Conservation (phyloP, 805 yeast genomes). For the Priceomyces haplophilus region DNA sequence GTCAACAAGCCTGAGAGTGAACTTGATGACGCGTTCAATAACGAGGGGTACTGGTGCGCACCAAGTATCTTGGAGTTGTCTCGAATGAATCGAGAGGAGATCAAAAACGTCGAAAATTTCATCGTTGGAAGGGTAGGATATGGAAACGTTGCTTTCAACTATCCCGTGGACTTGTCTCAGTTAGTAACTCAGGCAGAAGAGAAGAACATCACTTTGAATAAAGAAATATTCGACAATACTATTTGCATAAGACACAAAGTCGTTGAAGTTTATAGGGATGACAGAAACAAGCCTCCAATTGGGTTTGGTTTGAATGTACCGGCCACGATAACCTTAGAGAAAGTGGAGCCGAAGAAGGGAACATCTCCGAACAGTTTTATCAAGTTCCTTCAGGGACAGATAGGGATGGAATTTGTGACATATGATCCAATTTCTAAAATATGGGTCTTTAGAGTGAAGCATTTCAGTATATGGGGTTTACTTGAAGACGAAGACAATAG, state of each 20-base stretch:
- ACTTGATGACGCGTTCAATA: conserved; percentile 9
- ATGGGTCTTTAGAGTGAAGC: conserved; percentile 83
- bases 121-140: conserved; percentile 64
- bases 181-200: conserved; percentile 41
- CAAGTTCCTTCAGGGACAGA: conserved; percentile 47
- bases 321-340: conserved; percentile 66
- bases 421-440: conserved; percentile 71
- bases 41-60: conserved; percentile 65
- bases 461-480: conserved; percentile 93
- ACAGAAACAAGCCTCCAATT: conserved; percentile 49
- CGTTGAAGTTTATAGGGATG: conserved; percentile 63
- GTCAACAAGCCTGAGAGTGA: conserved; percentile 6
- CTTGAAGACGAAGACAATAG: conserved; percentile 51
- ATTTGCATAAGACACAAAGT: conserved; percentile 45
- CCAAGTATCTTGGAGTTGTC: conserved; percentile 56
- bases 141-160: conserved; percentile 65
- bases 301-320: conserved; percentile 77
- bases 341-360: conserved; percentile 50
- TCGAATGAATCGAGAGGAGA: conserved; percentile 41
- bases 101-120: conserved; percentile 58
- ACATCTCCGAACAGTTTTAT: conserved; percentile 47
- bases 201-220: conserved; percentile 35
- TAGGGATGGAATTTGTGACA: conserved; percentile 75
- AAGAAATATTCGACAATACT: conserved; percentile 35
- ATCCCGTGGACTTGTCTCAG: conserved; percentile 65